These are phyloP conservation scores for Dichotomopilus funicola DNA, from an alignment of 2,329 filamentous ascomycete species.

Conservation along the genomic window DNA sequence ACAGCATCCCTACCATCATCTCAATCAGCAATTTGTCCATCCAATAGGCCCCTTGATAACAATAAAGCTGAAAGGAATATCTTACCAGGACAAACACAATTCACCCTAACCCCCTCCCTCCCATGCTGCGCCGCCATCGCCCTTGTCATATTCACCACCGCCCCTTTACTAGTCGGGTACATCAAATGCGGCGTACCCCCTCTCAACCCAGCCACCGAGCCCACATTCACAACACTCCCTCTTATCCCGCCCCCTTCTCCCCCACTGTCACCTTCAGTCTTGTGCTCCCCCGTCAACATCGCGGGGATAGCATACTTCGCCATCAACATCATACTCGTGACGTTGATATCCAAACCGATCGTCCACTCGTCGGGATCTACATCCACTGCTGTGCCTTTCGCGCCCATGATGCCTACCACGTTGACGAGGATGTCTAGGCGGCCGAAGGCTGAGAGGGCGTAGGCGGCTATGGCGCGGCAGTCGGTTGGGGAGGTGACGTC, in stretches of 20 bases:
- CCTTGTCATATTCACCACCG: slow-evolving; percentile 45
- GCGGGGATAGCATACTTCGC: slow-evolving; percentile 53
- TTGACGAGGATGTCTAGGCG: slow-evolving; percentile 58
- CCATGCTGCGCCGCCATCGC: slow-evolving; percentile 47
- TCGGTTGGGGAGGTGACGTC: slow-evolving; percentile 50
- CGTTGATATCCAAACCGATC: slow-evolving; percentile 52
- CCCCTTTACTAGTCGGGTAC: slow-evolving; percentile 43
- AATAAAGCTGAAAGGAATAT: background rate
- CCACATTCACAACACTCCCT: slow-evolving; percentile 48
- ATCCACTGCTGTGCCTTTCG: slow-evolving; percentile 51
- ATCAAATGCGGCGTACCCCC: slow-evolving; percentile 40
- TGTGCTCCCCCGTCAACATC: slow-evolving; percentile 47
- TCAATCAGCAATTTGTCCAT: background rate
- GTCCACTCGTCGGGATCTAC: slow-evolving; percentile 55
- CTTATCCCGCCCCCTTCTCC: no score
- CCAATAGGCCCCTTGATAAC: no score
- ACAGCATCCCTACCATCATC: slow-evolving; percentile 32
- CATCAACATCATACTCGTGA: slow-evolving; percentile 61
- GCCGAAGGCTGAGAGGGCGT: slow-evolving; percentile 44
- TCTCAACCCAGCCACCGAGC: slow-evolving; percentile 50
- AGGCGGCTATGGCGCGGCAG: slow-evolving; percentile 39
- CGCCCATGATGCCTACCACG: slow-evolving; percentile 56
- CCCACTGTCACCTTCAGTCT: slow-evolving; percentile 39
- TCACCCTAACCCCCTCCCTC: slow-evolving; percentile 39
- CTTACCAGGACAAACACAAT: slow-evolving; percentile 41